These are phyloP conservation scores for Aspergillus aculeatinus DNA, from an alignment of 2,329 filamentous ascomycete species.

Conservation along the genomic window DNA sequence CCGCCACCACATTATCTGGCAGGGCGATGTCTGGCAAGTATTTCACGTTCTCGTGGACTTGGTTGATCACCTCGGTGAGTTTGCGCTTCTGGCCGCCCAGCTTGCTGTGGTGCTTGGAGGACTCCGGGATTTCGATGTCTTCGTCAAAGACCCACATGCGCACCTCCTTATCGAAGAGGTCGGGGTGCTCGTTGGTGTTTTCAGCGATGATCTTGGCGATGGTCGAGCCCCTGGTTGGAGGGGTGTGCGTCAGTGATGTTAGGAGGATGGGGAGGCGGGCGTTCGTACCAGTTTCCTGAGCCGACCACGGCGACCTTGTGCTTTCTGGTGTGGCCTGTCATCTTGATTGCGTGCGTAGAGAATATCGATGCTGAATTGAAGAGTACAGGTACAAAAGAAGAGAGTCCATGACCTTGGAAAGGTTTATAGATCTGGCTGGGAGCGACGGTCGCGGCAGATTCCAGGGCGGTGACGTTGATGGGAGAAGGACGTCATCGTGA, in stretches of 20 bases:
- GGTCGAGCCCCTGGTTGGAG: conserved; percentile 73
- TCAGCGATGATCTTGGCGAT: conserved; percentile 94
- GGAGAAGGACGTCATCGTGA: not conserved
- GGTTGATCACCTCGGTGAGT: conserved; percentile 85
- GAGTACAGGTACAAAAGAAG: not conserved
- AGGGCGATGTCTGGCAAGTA: conserved; percentile 83
- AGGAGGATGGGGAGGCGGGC: not conserved
- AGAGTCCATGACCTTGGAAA: not conserved
- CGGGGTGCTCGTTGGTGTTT: conserved; percentile 71
- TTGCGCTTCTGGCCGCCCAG: conserved; percentile 69
- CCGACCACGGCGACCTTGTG: conserved; percentile 67
- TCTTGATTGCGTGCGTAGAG: not conserved
- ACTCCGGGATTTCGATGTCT: conserved; percentile 75
- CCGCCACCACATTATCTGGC: conserved; percentile 61
- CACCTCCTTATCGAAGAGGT: conserved; percentile 71
- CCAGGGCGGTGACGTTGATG: not conserved
- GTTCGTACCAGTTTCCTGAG: conserved; percentile 81
- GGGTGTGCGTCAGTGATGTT: not conserved
- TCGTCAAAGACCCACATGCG: conserved; percentile 53
- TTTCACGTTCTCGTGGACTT: conserved; percentile 88
- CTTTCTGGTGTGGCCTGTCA: conserved; percentile 2
- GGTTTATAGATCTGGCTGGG: not conserved
- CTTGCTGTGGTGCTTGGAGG: conserved; percentile 68
- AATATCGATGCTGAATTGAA: not conserved
- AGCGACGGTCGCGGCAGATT: not conserved